These are phyloP conservation scores for Boletus edulis DNA, from an alignment of 768 basidiomycete genomes.

Conservation along the genomic window DNA sequence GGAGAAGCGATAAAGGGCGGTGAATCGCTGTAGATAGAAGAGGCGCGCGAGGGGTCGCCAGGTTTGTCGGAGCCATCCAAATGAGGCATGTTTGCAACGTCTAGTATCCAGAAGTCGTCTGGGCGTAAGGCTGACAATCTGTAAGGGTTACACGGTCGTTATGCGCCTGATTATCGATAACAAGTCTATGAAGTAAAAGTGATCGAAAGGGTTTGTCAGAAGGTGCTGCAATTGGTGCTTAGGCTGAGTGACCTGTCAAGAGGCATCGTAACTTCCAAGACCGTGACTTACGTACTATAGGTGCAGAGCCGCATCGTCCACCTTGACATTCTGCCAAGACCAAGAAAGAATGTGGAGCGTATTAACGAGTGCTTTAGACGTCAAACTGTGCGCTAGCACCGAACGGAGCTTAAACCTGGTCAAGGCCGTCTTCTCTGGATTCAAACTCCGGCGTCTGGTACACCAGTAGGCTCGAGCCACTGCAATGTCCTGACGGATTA, in stretches of 20 bases:
- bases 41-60: slow-evolving; percentile 85
- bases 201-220: neutral
- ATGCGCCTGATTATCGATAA: neutral
- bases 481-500: too few relatives aligned
- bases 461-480: too few relatives aligned
- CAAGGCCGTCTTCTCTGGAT: too few relatives aligned
- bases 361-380: neutral
- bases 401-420: too few relatives aligned
- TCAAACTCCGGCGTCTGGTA: too few relatives aligned
- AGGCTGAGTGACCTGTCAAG: too few relatives aligned
- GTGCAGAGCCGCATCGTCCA: too few relatives aligned
- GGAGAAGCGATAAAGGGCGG: slow-evolving; percentile 27
- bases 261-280: neutral
- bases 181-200: neutral
- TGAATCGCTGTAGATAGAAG: slow-evolving; percentile 33
- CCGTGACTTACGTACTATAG: slow-evolving; percentile 10
- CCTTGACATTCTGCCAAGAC: neutral
- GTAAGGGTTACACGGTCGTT: neutral
- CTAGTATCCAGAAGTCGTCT: neutral
- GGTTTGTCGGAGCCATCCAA: slow-evolving; percentile 77
- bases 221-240: too few relatives aligned
- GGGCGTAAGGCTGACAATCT: neutral
- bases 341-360: neutral
- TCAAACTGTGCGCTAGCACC: neutral
- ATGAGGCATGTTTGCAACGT: slow-evolving; percentile 8